Evolutionary conservation across 129 eudicot genomes (phyloP).

Genomic region (Helichrysum umbraculigerum): DNA sequence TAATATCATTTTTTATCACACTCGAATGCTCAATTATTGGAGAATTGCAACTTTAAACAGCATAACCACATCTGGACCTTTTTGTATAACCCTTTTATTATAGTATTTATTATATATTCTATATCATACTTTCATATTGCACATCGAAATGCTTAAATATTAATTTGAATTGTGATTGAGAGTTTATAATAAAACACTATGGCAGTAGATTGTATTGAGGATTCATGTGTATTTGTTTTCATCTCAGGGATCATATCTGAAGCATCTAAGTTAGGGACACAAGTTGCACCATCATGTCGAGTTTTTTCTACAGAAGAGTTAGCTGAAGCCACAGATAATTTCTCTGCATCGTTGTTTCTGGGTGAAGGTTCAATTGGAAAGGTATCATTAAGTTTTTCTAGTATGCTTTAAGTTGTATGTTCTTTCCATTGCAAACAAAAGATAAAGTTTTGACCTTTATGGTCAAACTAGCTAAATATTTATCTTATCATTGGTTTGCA

Average conservation of each 20-base stretch:
- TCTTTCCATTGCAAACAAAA: background rate
- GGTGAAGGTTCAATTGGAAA: slow-evolving; percentile 85
- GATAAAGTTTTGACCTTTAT: slow-evolving; percentile 15
- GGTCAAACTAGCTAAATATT: slow-evolving; percentile 27
- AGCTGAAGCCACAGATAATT: slow-evolving; percentile 66
- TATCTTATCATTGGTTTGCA: background rate
- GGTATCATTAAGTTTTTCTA: slow-evolving; percentile 43
- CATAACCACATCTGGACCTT: background rate
- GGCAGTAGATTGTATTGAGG: background rate
- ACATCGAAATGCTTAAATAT: slow-evolving; percentile 9
- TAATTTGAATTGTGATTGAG: slow-evolving; percentile 3
- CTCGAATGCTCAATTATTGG: background rate
- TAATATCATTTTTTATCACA: background rate
- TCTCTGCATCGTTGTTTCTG: slow-evolving; percentile 49
- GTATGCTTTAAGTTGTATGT: background rate
- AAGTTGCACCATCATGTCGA: slow-evolving; percentile 52
- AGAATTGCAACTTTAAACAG: background rate
- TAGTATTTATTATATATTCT: background rate
- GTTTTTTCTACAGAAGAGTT: slow-evolving; percentile 64
- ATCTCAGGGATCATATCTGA: slow-evolving; percentile 67
- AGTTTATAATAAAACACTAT: slow-evolving; percentile 2
- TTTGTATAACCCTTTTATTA: too few species aligned
- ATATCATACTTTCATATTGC: slow-evolving; percentile 1
- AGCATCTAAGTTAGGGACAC: slow-evolving; percentile 68
- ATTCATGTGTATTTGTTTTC: slow-evolving; percentile 1